These are phyloP conservation scores for Russula ochroleuca DNA, from an alignment of 768 basidiomycete species.

Conservation along the genomic window DNA sequence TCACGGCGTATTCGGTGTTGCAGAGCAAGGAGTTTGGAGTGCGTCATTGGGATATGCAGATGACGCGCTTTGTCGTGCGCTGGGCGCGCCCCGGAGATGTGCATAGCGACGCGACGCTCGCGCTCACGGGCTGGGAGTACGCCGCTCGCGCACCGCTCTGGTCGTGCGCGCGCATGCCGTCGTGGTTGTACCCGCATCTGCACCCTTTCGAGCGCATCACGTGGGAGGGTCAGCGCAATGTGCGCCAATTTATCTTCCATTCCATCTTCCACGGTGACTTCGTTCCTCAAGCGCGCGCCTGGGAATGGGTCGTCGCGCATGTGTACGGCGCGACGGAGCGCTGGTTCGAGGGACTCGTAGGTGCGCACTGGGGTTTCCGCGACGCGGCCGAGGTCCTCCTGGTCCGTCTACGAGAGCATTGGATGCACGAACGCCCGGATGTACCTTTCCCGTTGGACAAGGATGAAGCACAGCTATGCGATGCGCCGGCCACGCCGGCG, in stretches of 20 bases:
- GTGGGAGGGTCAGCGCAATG: slow-evolving; percentile 30
- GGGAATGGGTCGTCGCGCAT: slow-evolving; percentile 34
- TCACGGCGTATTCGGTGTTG: slow-evolving; percentile 30
- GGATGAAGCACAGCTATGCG: slow-evolving; percentile 12
- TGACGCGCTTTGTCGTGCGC: slow-evolving; percentile 34
- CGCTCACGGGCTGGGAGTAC: slow-evolving; percentile 35
- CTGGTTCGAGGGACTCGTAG: slow-evolving; percentile 34
- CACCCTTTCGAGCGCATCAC: slow-evolving; percentile 29
- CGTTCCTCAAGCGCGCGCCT: slow-evolving; percentile 22
- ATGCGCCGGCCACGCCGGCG: background rate
- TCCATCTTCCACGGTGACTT: slow-evolving; percentile 28
- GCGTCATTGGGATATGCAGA: slow-evolving; percentile 34
- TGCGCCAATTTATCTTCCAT: slow-evolving; percentile 29
- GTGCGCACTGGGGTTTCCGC: slow-evolving; percentile 32
- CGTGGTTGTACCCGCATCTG: slow-evolving; percentile 30
- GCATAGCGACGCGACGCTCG: slow-evolving; percentile 25
- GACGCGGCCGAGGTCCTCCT: slow-evolving; percentile 30
- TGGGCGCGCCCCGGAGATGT: slow-evolving; percentile 24
- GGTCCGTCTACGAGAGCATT: slow-evolving; percentile 29
- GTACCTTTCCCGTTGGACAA: slow-evolving; percentile 28
- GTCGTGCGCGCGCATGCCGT: slow-evolving; percentile 35
- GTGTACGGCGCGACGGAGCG: slow-evolving; percentile 34
- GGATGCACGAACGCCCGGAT: slow-evolving; percentile 31
- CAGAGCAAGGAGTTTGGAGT: slow-evolving; percentile 32
- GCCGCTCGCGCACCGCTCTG: slow-evolving; percentile 34